phyloP scores from a whole-genome alignment of 179 eudicot species.

The Nepenthes alata region DNA sequence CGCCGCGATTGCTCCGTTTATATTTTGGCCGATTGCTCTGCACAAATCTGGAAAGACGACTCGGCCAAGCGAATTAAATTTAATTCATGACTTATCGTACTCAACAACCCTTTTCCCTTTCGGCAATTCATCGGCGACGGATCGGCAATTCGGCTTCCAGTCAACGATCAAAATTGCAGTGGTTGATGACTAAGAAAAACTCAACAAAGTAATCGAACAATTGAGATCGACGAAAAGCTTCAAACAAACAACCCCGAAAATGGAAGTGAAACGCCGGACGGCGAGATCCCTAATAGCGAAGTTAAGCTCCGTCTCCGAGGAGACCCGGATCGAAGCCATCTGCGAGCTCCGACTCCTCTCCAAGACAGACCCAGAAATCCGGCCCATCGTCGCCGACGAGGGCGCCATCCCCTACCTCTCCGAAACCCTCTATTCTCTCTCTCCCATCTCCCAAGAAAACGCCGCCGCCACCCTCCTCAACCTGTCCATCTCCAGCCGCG shows the following conservation, averaged over 20 bases:
- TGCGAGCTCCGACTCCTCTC: constrained; percentile 65
- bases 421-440: constrained; percentile 50
- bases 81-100: no score
- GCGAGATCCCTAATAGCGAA: constrained; percentile 31
- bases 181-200: no score
- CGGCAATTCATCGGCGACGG: no score
- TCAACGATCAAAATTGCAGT: no score
- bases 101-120: no score
- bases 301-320: constrained; percentile 58
- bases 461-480: constrained; percentile 77
- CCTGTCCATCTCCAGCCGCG: constrained; percentile 53
- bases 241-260: background rate
- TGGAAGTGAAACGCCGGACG: constrained; percentile 43
- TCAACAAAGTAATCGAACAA: no score
- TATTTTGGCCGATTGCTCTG: no score
- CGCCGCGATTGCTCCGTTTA: no score
- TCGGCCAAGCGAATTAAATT: no score
- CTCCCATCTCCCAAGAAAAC: constrained; percentile 42
- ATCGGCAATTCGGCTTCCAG: no score
- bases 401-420: constrained; percentile 56
- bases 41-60: no score
- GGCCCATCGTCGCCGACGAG: constrained; percentile 46
- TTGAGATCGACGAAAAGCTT: no score
- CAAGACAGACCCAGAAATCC: constrained; percentile 50
- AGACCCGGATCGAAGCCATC: constrained; percentile 44